Conservation (phyloP, 208 protist species). For the Leishmania guyanensis region DNA sequence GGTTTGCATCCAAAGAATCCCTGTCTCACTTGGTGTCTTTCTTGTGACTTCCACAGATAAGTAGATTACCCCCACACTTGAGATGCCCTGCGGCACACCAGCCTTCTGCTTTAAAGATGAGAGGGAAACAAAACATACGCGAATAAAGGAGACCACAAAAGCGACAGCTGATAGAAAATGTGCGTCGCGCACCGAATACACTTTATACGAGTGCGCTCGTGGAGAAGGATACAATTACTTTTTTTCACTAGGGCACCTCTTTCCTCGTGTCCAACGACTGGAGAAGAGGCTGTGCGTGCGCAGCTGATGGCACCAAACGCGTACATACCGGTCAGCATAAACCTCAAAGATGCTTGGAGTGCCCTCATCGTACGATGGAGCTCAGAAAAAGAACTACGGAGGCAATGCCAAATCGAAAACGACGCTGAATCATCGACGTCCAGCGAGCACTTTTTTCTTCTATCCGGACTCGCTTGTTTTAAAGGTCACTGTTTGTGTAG, state of each 20-base stretch:
- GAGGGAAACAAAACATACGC: background rate
- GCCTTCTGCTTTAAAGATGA: background rate
- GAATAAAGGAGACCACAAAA: background rate
- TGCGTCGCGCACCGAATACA: background rate
- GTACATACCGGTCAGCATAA: background rate
- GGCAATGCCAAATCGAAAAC: too few species aligned
- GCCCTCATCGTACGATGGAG: background rate
- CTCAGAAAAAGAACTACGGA: background rate
- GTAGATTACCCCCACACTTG: background rate
- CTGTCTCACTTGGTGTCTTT: background rate
- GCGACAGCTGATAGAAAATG: background rate
- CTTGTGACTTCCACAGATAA: background rate
- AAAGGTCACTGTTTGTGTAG: constrained; percentile 30
- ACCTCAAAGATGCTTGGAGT: background rate
- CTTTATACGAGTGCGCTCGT: background rate
- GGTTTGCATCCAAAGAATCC: background rate
- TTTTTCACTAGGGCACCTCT: background rate
- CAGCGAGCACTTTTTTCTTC: too few species aligned
- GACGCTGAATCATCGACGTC: too few species aligned
- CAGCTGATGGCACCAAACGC: background rate
- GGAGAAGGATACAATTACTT: background rate
- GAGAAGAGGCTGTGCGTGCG: background rate
- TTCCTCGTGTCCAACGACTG: background rate
- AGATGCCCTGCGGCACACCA: background rate
- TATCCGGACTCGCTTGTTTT: background rate